These are phyloP conservation scores for Psilocybe cyanescens DNA, from an alignment of 768 basidiomycete genomes.

Conservation along the genomic window DNA sequence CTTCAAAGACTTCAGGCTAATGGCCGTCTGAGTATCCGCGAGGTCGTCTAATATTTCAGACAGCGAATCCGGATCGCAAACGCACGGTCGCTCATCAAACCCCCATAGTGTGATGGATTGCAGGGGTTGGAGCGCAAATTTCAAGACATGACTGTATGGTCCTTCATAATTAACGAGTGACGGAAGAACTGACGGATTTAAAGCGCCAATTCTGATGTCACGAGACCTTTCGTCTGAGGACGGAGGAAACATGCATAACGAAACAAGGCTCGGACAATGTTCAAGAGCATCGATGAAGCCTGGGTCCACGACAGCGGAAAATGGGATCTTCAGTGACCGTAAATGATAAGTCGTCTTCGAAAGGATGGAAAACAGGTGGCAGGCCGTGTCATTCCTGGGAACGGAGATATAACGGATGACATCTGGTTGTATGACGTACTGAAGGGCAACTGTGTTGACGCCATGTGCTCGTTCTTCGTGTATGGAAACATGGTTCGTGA, in stretches of 20 bases:
- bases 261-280: constrained; percentile 31
- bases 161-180: constrained; percentile 31
- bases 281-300: constrained; percentile 29
- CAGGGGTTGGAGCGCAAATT: constrained; percentile 27
- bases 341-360: constrained; percentile 15
- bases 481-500: constrained; percentile 36
- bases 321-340: constrained; percentile 24
- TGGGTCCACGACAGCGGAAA: constrained; percentile 27
- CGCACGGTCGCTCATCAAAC: constrained; percentile 26
- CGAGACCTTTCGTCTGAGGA: constrained; percentile 22
- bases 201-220: constrained; percentile 18
- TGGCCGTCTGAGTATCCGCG: constrained; percentile 18
- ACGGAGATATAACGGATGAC: constrained; percentile 33
- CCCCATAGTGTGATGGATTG: constrained; percentile 31
- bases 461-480: constrained; percentile 35
- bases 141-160: constrained; percentile 28
- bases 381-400: constrained; percentile 34
- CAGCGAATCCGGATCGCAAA: constrained; percentile 26
- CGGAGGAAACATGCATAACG: constrained; percentile 36
- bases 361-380: constrained; percentile 28
- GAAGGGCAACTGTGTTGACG: constrained; percentile 29
- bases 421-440: constrained; percentile 31
- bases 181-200: constrained; percentile 24
- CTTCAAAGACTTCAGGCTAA: constrained; percentile 24
- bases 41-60: constrained; percentile 19